Conservation (phyloP, 768 basidiomycete genomes). For the Psilocybe sp. region DNA sequence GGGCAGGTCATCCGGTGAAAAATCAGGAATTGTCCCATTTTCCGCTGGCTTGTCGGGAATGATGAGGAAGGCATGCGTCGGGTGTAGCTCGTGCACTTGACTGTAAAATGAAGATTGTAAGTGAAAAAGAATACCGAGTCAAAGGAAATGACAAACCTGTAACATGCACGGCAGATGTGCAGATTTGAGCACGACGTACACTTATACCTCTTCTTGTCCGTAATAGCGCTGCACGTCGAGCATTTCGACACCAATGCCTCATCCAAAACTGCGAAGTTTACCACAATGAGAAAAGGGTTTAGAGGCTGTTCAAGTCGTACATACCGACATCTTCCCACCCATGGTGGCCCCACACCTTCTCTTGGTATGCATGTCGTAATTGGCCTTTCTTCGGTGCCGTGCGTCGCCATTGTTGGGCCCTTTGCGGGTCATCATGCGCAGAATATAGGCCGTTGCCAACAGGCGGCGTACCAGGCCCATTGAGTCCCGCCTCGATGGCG, state of each 20-base stretch:
- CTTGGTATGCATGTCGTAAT: conserved; percentile 79
- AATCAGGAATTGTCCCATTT: conserved; percentile 38
- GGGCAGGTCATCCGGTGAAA: conserved; percentile 24
- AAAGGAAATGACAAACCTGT: conserved; percentile 47
- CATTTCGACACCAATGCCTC: conserved; percentile 65
- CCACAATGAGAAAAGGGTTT: conserved; percentile 1
- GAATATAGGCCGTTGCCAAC: conserved; percentile 37
- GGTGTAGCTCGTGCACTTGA: conserved; percentile 90
- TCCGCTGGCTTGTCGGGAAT: conserved; percentile 63
- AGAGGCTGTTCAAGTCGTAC: conserved; percentile 22
- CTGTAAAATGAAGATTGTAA: conserved; percentile 32
- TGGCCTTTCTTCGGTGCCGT: conserved; percentile 76
- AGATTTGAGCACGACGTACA: conserved; percentile 81
- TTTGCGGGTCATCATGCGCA: conserved; percentile 52
- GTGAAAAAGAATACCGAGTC: background rate
- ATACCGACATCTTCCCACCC: conserved; percentile 90
- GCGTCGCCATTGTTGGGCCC: conserved; percentile 57
- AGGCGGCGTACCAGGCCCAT: conserved; percentile 45
- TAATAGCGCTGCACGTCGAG: conserved; percentile 72
- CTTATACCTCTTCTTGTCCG: conserved; percentile 71
- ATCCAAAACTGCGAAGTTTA: conserved; percentile 51
- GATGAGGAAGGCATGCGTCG: conserved; percentile 80
- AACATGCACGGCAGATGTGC: conserved; percentile 80
- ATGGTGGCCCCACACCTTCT: conserved; percentile 79
- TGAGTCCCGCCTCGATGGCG: conserved; percentile 57